phyloP scores from a whole-genome alignment of 2,329 filamentous ascomycete genomes.

The Phialocephala subalpina region DNA sequence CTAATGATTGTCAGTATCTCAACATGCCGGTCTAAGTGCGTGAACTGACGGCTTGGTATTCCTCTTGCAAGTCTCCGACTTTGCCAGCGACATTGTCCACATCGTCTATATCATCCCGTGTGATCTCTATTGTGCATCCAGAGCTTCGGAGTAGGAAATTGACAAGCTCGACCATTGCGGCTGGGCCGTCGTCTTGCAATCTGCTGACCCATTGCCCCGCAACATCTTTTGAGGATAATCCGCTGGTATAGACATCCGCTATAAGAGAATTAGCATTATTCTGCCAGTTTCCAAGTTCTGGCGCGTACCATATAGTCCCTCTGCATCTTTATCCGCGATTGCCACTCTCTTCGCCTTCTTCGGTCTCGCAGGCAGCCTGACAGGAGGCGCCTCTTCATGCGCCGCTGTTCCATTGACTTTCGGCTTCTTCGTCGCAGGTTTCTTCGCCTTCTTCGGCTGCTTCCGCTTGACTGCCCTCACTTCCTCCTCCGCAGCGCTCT shows the following conservation, averaged over 20 bases:
- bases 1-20: constrained; percentile 44
- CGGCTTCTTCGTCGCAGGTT: constrained; percentile 69
- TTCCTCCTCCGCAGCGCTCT: constrained; percentile 56
- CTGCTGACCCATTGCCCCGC: constrained; percentile 67
- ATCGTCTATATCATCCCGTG: constrained; percentile 85
- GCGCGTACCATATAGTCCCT: constrained; percentile 41
- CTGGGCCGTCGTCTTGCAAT: constrained; percentile 62
- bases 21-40: background rate
- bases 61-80: constrained; percentile 84
- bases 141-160: constrained; percentile 75
- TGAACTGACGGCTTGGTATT: constrained; percentile 77
- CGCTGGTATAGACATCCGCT: constrained; percentile 72
- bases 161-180: constrained; percentile 67
- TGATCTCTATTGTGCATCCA: constrained; percentile 82
- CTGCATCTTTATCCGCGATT: constrained; percentile 49
- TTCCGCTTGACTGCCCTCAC: constrained; percentile 48
- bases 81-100: constrained; percentile 84
- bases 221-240: constrained; percentile 62
- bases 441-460: constrained; percentile 48
- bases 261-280: constrained; percentile 38
- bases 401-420: constrained; percentile 68
- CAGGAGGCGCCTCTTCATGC: constrained; percentile 59
- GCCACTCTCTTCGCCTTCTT: constrained; percentile 50
- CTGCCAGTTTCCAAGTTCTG: background rate
- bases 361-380: constrained; percentile 44